Percentiles rank a stretch among this genome's conserved stretches.
Conservation (phyloP, 176 grass and related monocot species). For the Ensete ventricosum region DNA sequence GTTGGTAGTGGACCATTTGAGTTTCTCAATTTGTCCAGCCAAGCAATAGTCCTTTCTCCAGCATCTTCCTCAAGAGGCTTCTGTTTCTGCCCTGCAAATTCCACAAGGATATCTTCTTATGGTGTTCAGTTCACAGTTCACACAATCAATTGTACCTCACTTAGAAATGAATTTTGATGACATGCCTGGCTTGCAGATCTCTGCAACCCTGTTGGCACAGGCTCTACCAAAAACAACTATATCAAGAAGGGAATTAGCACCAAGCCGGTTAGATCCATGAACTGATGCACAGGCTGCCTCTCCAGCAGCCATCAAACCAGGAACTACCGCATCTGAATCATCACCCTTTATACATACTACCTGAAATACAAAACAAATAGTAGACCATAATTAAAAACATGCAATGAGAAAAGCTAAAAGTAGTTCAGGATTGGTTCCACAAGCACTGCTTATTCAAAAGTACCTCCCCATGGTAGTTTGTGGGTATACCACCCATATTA, state of each 20-base stretch:
- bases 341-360: slow-evolving; percentile 56
- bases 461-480: slow-evolving; percentile 94
- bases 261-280: slow-evolving; percentile 62
- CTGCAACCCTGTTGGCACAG: slow-evolving; percentile 68
- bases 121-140: background rate
- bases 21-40: slow-evolving; percentile 59
- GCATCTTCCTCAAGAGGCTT: slow-evolving; percentile 50
- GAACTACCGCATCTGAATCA: slow-evolving; percentile 52
- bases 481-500: slow-evolving; percentile 98
- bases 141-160: background rate
- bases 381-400: background rate
- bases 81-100: slow-evolving; percentile 38
- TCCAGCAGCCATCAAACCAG: slow-evolving; percentile 62
- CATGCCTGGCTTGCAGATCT: slow-evolving; percentile 56
- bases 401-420: background rate
- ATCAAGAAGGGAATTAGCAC: slow-evolving; percentile 74
- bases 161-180: slow-evolving; percentile 8
- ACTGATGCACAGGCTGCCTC: slow-evolving; percentile 79
- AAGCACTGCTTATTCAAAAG: background rate
- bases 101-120: background rate
- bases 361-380: slow-evolving; percentile 29
- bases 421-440: background rate
- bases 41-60: slow-evolving; percentile 51
- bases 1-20: slow-evolving; percentile 56
- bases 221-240: slow-evolving; percentile 80